Evolutionary conservation across 331 rosid species (phyloP), one percentile per base, ranked within the genome.

Genomic region (Acacia pycnantha): DNA sequence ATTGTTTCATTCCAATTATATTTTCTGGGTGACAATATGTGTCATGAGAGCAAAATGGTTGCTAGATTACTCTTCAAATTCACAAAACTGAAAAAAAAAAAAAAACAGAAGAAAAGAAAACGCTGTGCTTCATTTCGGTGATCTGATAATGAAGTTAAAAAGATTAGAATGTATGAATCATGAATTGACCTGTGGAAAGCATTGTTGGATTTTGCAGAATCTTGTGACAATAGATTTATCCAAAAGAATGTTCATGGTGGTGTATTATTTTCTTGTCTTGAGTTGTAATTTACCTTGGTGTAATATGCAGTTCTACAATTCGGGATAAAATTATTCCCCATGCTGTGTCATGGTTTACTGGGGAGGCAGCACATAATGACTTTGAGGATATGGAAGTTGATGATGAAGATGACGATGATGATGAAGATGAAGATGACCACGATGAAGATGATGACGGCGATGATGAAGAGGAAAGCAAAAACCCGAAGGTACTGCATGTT

Each of bases 281-380:
- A 77, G 73, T 10, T 73, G 83, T 48, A 64, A 51, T 50, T 84
- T 56, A 41, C 65, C 65, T 74, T 86, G 74, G 47, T 76, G 54
- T 69, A 79, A 31, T 83, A 24, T 84, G 79, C 84, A 92, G 97
- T 31, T 90, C 89, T 46, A 80, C 94, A 66, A 86, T 90, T 74
- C 85, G 93, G 79, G 97, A 89, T 77, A 88, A 92, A 88, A 86
- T 92, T 61, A 90, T 92, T 85, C 94, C 94, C 70, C 91, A 84
- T 84, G 97, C 94, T 46, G 92, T 90, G 70, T 89, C 92, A 29
- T 90, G 97, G 97, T 90, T 85, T 83, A 90, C 92, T 21, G 94
- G 97, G 83, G 93, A 90, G 86, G 94, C 94, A 68, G 90, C 7
- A 19, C 70, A 88, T 59, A 81, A 79, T 70, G 97, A 83, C 70